Conservation (phyloP, 2,329 filamentous ascomycete species). For the Berkeleyomyces rouxiae region DNA sequence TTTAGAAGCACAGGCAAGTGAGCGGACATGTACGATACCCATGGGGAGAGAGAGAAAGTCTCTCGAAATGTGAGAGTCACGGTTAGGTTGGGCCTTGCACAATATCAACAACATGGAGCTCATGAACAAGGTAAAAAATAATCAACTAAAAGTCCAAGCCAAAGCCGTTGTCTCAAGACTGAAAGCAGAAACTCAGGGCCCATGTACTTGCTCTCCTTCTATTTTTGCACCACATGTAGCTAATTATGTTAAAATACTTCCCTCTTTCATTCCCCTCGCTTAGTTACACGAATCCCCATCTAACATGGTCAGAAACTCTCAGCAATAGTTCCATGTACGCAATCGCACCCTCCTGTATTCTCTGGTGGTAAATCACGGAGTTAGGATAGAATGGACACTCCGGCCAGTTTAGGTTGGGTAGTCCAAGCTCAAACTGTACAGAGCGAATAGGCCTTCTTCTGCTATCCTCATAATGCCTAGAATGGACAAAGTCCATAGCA, state of each 20-base stretch:
- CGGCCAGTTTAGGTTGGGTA: slow-evolving; percentile 18
- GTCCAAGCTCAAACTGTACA: slow-evolving; percentile 33
- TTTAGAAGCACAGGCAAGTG: too few relatives aligned
- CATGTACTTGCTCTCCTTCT: too few relatives aligned
- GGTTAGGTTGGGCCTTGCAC: too few relatives aligned
- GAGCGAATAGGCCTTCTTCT: slow-evolving; percentile 25
- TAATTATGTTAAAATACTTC: background rate
- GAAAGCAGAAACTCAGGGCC: too few relatives aligned
- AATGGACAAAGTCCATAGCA: slow-evolving; percentile 31
- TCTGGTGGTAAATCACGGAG: slow-evolving; percentile 25
- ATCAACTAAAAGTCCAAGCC: too few relatives aligned
- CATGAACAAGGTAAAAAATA: too few relatives aligned
- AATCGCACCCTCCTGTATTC: slow-evolving; percentile 28
- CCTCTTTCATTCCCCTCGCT: background rate
- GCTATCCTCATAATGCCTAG: slow-evolving; percentile 25
- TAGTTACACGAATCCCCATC: background rate
- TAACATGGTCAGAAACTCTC: slow-evolving; percentile 16
- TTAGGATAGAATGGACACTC: slow-evolving; percentile 31
- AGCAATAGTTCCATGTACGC: slow-evolving; percentile 32
- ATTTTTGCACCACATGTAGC: too few relatives aligned
- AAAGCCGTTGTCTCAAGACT: too few relatives aligned
- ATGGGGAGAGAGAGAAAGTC: too few relatives aligned
- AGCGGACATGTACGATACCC: too few relatives aligned
- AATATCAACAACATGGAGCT: too few relatives aligned
- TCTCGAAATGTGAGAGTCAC: too few relatives aligned